A percentile compares a stretch with the other conserved stretches of the same genome.
These are phyloP conservation scores for Fusarium sp. DNA, from an alignment of 2,329 filamentous ascomycete genomes.

Conservation along the genomic window DNA sequence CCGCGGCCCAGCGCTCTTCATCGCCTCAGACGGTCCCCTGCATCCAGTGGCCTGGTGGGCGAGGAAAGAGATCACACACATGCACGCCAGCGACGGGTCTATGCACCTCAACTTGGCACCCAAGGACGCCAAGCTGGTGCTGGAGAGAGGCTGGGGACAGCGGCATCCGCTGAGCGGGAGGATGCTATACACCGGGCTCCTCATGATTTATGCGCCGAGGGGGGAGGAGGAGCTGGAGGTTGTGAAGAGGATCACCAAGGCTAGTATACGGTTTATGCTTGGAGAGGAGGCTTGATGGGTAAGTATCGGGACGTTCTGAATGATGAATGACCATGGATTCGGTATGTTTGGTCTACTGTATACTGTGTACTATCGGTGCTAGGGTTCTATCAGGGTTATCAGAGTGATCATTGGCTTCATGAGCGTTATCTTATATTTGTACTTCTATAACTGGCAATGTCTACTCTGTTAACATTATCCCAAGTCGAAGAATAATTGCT, in stretches of 20 bases:
- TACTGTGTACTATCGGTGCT: background rate
- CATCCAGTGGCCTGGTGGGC: slow-evolving; percentile 16
- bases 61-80: slow-evolving; percentile 21
- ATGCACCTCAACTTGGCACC: slow-evolving; percentile 29
- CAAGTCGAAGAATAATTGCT: background rate
- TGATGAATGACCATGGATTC: background rate
- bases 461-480: background rate
- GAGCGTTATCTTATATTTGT: background rate
- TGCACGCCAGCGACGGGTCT: slow-evolving; percentile 32
- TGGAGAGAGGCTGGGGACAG: slow-evolving; percentile 30
- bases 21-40: background rate
- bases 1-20: slow-evolving; percentile 27
- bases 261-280: slow-evolving; percentile 22
- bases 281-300: slow-evolving; percentile 7
- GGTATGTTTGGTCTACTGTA: background rate
- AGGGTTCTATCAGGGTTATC: background rate
- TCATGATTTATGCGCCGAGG: slow-evolving; percentile 34
- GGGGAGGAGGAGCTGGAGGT: slow-evolving; percentile 19
- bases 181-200: slow-evolving; percentile 23
- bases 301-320: background rate
- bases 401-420: background rate
- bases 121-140: slow-evolving; percentile 23
- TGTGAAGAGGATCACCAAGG: slow-evolving; percentile 12
- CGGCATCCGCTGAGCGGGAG: slow-evolving; percentile 26
- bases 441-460: background rate